Conservation (phyloP, 2,329 filamentous ascomycete genomes). For the Aspergillus novoparasiticus region DNA sequence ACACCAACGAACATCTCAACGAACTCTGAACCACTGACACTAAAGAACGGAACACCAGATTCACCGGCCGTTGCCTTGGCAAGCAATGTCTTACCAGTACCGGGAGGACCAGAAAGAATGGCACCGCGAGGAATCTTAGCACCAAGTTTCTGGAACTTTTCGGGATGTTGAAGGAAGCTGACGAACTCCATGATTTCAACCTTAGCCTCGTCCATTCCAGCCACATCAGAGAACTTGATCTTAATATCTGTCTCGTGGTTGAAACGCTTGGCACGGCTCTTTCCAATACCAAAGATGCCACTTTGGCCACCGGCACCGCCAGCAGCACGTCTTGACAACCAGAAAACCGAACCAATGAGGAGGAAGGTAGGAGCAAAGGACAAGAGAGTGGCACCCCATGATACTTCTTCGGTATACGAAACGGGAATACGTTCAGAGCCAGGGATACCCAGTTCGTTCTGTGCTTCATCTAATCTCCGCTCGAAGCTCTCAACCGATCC, state of each 20-base stretch:
- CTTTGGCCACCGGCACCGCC: constrained; percentile 66
- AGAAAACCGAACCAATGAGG: constrained; percentile 80
- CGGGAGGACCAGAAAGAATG: constrained; percentile 94
- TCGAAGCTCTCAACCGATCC: constrained; percentile 94
- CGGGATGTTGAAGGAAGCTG: constrained; percentile 91
- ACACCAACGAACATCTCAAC: constrained; percentile 99
- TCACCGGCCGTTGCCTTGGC: constrained; percentile 98
- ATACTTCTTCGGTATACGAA: constrained; percentile 77
- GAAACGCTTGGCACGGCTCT: constrained; percentile 94
- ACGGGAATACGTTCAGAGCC: constrained; percentile 88
- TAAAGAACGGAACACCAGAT: constrained; percentile 96
- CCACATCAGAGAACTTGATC: constrained; percentile 95
- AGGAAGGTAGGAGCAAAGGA: constrained; percentile 86
- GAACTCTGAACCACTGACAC: constrained; percentile 96
- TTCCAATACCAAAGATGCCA: constrained; percentile 93
- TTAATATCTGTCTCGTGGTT: constrained; percentile 96
- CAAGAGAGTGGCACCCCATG: constrained; percentile 71
- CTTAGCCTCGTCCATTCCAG: constrained; percentile 98
- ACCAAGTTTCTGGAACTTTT: constrained; percentile 88
- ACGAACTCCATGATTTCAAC: constrained; percentile 99
- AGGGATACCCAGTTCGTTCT: constrained; percentile 84
- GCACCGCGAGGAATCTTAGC: constrained; percentile 97
- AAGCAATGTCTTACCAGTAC: constrained; percentile 96
- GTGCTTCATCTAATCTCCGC: constrained; percentile 81
- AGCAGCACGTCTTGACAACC: constrained; percentile 73